A percentile compares a stretch with the other conserved stretches of the same genome.
These are phyloP conservation scores for Phytophthora sojae DNA, from an alignment of 352 stramenopile species.

Conservation along the genomic window DNA sequence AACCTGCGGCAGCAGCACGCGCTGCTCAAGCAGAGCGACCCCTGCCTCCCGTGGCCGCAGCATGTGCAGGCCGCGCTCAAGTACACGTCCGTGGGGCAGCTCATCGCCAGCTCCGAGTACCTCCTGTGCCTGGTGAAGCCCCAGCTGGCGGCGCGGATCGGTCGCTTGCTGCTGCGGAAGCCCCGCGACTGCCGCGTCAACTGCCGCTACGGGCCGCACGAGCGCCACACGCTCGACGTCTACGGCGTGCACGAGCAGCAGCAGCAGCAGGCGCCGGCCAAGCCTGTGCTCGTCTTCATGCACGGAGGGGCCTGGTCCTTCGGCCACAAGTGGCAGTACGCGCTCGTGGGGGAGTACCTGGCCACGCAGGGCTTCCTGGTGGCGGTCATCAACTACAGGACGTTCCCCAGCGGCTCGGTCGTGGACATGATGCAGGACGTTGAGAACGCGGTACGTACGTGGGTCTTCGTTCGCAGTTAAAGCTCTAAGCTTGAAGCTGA, in stretches of 20 bases:
- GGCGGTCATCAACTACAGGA: constrained; percentile 91
- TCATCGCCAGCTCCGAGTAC: constrained; percentile 63
- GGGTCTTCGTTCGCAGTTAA: too few species aligned
- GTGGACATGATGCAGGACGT: constrained; percentile 92
- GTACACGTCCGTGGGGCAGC: constrained; percentile 58
- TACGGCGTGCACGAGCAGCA: constrained; percentile 47
- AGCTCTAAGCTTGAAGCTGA: constrained; percentile 8
- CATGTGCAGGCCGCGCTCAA: constrained; percentile 37
- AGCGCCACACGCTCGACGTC: constrained; percentile 67
- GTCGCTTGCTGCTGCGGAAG: constrained; percentile 51
- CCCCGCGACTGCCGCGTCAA: constrained; percentile 34
- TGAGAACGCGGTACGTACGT: constrained; percentile 60
- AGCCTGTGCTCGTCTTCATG: constrained; percentile 92
- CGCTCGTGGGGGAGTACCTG: constrained; percentile 68
- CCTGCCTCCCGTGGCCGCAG: constrained; percentile 21
- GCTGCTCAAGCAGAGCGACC: constrained; percentile 31
- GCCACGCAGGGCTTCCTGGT: constrained; percentile 73
- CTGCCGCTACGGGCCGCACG: constrained; percentile 55
- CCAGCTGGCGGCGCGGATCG: constrained; percentile 51
- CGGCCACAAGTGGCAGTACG: constrained; percentile 84
- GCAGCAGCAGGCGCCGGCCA: neutral
- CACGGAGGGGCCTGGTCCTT: constrained; percentile 91
- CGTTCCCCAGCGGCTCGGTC: constrained; percentile 87
- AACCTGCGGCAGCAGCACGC: constrained; percentile 33
- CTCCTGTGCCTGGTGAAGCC: constrained; percentile 67